Evolutionary conservation across 1,284 basidiomycete genomes (phyloP).

Genomic region (Fomitopsis schrenkii): DNA sequence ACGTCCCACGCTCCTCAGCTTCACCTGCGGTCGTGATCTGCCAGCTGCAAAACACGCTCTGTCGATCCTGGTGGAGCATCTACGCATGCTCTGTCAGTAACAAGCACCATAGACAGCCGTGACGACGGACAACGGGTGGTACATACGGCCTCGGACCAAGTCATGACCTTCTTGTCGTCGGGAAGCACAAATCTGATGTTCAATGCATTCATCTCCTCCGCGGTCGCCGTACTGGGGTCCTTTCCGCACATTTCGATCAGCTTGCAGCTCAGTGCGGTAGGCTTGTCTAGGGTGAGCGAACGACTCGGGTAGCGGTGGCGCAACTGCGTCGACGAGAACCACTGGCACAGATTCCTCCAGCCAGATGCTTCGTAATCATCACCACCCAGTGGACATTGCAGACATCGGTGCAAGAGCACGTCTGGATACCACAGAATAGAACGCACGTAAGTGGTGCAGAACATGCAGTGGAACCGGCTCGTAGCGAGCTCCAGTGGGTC

Average conservation of each 20-base stretch:
- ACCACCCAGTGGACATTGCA: neutral
- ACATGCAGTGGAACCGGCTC: neutral
- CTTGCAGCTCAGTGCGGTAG: neutral
- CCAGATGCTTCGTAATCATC: neutral
- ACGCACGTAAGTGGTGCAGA: neutral
- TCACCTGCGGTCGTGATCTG: too few relatives aligned
- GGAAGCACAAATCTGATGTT: neutral
- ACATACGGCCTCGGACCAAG: neutral
- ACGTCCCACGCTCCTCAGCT: too few relatives aligned
- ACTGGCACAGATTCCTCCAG: too few relatives aligned
- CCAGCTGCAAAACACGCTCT: too few relatives aligned
- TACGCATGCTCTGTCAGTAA: too few relatives aligned
- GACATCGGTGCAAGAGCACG: neutral
- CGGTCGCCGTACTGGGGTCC: neutral
- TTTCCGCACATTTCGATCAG: neutral
- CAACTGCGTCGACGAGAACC: too few relatives aligned
- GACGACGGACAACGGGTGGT: too few relatives aligned
- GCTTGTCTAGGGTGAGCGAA: too few relatives aligned
- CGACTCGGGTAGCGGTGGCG: neutral
- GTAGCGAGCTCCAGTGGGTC: neutral
- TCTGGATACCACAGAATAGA: neutral
- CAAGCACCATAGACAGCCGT: too few relatives aligned
- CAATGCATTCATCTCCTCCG: neutral
- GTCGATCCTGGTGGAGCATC: too few relatives aligned
- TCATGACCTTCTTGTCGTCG: neutral